These are phyloP conservation scores for Monosporascus cannonballus DNA, from an alignment of 2,329 filamentous ascomycete species.

Conservation along the genomic window DNA sequence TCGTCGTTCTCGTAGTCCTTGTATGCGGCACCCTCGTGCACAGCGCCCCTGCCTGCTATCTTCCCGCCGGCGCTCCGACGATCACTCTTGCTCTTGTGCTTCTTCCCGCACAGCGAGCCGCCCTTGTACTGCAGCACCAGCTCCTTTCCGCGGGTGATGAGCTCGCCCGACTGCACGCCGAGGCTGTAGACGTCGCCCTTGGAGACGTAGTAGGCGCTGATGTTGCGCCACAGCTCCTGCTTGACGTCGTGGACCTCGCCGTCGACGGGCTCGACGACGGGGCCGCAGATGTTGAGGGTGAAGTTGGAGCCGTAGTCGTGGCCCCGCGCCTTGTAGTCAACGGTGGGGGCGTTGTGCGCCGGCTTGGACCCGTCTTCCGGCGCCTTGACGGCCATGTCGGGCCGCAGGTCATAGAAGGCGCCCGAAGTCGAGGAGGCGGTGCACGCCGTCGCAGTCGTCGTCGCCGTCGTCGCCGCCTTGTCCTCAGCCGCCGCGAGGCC, in stretches of 20 bases:
- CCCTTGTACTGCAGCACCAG: constrained; percentile 71
- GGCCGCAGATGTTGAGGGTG: constrained; percentile 73
- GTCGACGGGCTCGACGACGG: constrained; percentile 62
- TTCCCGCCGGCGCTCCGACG: constrained; percentile 3
- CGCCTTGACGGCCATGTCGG: constrained; percentile 42
- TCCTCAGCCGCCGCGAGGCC: constrained; percentile 27
- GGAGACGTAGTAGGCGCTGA: constrained; percentile 70
- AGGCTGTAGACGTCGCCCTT: constrained; percentile 66
- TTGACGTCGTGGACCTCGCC: constrained; percentile 57
- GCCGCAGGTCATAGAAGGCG: constrained; percentile 53
- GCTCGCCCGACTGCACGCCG: constrained; percentile 55
- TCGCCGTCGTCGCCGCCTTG: constrained; percentile 28
- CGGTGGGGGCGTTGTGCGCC: constrained; percentile 29
- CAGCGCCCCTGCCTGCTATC: constrained; percentile 13
- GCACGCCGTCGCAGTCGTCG: constrained; percentile 40
- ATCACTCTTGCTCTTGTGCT: constrained; percentile 27
- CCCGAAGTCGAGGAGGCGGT: constrained; percentile 51
- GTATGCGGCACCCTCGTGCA: constrained; percentile 31
- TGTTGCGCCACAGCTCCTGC: constrained; percentile 58
- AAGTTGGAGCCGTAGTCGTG: constrained; percentile 78
- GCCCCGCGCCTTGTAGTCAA: constrained; percentile 60
- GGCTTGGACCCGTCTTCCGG: constrained; percentile 37
- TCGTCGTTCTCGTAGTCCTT: constrained; percentile 22
- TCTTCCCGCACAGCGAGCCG: constrained; percentile 65
- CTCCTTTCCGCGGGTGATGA: constrained; percentile 62